Evolutionary conservation across 129 eudicot genomes (phyloP), one percentile per base, ranked within the genome.

Genomic region (Silybum marianum): DNA sequence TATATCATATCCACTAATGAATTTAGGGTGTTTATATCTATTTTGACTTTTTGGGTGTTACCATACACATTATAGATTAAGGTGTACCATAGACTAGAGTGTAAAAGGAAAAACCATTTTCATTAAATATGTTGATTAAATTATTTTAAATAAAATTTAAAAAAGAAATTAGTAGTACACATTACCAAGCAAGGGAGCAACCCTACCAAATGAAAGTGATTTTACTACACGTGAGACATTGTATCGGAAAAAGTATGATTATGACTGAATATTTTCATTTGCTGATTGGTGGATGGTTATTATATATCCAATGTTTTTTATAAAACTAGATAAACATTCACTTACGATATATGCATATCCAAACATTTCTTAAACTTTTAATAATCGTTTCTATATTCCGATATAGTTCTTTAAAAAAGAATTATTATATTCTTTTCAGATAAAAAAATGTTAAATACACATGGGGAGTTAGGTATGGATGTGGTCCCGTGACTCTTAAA

Each of bases 401-500:
- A 54, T 54, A 54, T 54, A 16, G 18, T 54, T 54, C 63, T 16
- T 54, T 54, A 54, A 4, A 54, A 4, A 54, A 5, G 14, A 54
- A 54, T 54, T 18, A 1, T 16, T 51, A 12, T 51, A 51, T 51
- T 51, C 19, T 51, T 54, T 54, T 54, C 5, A 54, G 65, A 18
- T 16, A 16, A 18, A 54, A 48, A 46, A 51, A 14, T 51, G 62
- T 18, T 6, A 19, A 58, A 58, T 58, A 58, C 10, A 58, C 66
- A 58, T 58, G 66, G 66, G n/a, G 66, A n/a, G 23, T 51, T 51
- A 22, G 63, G 63, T 51, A 18, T 51, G 21, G 21, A 18, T 51
- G 63, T 58, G 66, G 66, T 58, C 66, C 63, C 74, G 6, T 62
- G 78, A 73, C 65, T 80, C 26, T 63, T 65, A 44, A 42, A 75